Base-by-base conservation (phyloP, 345 rosid genomes). In the Firmiana major region DNA sequence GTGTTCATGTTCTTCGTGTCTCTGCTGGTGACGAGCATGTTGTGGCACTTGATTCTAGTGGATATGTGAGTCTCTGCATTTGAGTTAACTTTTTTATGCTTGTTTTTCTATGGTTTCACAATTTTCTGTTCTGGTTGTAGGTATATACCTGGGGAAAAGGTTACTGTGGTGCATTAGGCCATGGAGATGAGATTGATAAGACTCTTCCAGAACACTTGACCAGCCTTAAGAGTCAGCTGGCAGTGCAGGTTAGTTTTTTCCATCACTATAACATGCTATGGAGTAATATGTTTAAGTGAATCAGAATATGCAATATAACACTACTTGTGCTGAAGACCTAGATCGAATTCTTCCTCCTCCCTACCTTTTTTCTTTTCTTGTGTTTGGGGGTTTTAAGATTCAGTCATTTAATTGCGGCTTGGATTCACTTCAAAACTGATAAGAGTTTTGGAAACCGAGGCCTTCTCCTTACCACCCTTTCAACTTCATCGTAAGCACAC, bases 71-170 rank as follows among this genome's bases (percentile, higher is more conserved):
- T 79, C 75, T 64, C 59, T 76, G 63, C 58, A 38, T 71, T 75
- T 34, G 22, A 54, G 38, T 58, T 63, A 13, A 49, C 13, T 31
- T 19, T 31, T 53, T 73, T 43, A 21, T 63, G 53, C 63, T 78
- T 77, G 43, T 11, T 42, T 70, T 57, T 57, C 55, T 1, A 34
- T 75, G 28, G 49, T 57, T 63, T n/a, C 66, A 11, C 57, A 54
- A 78, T 83, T 9, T 34, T 78, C 31, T 43, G 71, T 77, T 22
- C 75, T 75, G 71, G 2, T 74, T 78, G 78, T 80, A 95, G 99
- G 96, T 90, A 12, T 93, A 93, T 81, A 90, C 98, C 24, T 95
- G 99, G 98, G 99, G 99, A 67, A 95, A 95, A 85, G 99, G 98
- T 77, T 95, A 95, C 75, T 95, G 97, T 75, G 98, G 99, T 84